These are phyloP conservation scores for Aschersonia sp. DNA, from an alignment of 2,329 filamentous ascomycete genomes.

Conservation along the genomic window DNA sequence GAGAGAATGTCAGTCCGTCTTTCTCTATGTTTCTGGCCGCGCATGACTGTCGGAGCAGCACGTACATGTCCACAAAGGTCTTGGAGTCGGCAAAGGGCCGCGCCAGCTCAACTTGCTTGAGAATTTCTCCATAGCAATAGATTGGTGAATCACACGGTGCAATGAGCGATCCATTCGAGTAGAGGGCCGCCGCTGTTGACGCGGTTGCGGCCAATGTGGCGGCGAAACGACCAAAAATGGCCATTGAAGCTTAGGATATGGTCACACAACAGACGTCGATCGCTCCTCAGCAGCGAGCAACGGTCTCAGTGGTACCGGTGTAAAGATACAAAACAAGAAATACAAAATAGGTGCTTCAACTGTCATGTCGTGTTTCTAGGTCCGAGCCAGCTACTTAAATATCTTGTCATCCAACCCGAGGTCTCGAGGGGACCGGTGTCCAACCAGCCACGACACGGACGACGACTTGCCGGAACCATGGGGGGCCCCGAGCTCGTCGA, in stretches of 20 bases:
- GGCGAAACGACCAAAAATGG: slow-evolving; percentile 10
- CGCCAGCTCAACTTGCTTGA: slow-evolving; percentile 48
- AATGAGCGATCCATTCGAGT: slow-evolving; percentile 43
- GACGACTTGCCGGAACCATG: background rate
- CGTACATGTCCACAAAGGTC: slow-evolving; percentile 56
- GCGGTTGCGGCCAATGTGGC: slow-evolving; percentile 14
- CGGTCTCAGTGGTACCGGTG: too few relatives aligned
- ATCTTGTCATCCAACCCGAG: background rate
- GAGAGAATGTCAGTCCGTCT: background rate
- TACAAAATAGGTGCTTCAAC: too few relatives aligned
- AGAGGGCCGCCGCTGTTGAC: slow-evolving; percentile 28
- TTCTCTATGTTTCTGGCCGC: background rate
- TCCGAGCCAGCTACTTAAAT: too few relatives aligned
- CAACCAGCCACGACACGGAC: background rate
- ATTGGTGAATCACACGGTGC: slow-evolving; percentile 54
- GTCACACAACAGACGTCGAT: background rate
- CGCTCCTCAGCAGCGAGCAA: too few relatives aligned
- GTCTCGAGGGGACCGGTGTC: background rate
- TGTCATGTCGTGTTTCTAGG: too few relatives aligned
- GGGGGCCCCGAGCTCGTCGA: background rate
- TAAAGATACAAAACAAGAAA: too few relatives aligned
- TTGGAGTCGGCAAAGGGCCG: slow-evolving; percentile 53
- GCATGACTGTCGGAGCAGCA: slow-evolving; percentile 1
- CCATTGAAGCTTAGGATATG: slow-evolving; percentile 8
- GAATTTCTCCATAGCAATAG: slow-evolving; percentile 52